A percentile compares a stretch with the other conserved stretches of the same genome.
phyloP scores from a whole-genome alignment of 768 basidiomycete genomes.

The Cytidiella melzeri region DNA sequence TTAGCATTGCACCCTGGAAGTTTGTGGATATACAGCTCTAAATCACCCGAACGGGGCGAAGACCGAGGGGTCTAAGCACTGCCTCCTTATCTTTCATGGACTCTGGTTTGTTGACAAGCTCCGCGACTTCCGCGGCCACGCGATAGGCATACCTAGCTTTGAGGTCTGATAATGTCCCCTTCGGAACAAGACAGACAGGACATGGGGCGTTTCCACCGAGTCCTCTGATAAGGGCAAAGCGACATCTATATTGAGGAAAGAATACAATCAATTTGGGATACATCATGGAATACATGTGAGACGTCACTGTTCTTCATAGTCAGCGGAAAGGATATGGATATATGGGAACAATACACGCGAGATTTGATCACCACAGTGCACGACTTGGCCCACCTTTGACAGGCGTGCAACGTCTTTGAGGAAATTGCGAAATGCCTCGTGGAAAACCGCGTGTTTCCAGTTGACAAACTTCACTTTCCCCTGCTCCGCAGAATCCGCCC shows the following conservation, averaged over 20 bases:
- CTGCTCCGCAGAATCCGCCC: too few species aligned
- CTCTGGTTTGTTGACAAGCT: not conserved
- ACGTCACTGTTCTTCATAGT: constrained; percentile 25
- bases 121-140: not conserved
- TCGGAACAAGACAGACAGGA: constrained; percentile 15
- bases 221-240: constrained; percentile 17
- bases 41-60: constrained; percentile 17
- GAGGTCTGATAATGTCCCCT: constrained; percentile 1
- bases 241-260: constrained; percentile 7
- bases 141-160: constrained; percentile 13
- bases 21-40: too few species aligned
- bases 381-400: constrained; percentile 13
- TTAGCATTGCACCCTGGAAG: too few species aligned
- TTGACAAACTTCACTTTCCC: constrained; percentile 12
- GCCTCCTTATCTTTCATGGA: constrained; percentile 5
- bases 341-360: constrained; percentile 13
- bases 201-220: constrained; percentile 12
- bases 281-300: too few species aligned
- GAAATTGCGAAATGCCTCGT: constrained; percentile 14
- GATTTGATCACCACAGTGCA: constrained; percentile 9
- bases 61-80: constrained; percentile 16
- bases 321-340: too few species aligned
- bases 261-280: not conserved
- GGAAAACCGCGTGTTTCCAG: constrained; percentile 19
- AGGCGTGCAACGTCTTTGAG: constrained; percentile 8